Conservation (phyloP, 805 yeast species). For the Saccharomycopsis microspora region DNA sequence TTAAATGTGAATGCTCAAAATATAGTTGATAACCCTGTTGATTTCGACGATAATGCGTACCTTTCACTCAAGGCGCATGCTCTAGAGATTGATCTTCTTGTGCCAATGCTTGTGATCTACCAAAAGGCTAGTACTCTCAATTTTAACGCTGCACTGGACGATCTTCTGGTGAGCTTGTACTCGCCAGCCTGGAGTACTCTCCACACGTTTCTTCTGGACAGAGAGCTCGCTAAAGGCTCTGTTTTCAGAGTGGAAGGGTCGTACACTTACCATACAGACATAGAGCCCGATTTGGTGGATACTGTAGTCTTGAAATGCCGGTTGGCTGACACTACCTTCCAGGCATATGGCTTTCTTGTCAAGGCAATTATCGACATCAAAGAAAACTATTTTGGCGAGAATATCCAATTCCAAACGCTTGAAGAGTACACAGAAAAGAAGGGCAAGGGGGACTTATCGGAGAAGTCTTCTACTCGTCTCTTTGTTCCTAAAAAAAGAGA, state of each 20-base stretch:
- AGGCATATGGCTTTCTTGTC: conserved; percentile 70
- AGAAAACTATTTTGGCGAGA: conserved; percentile 87
- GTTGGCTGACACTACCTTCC: conserved; percentile 56
- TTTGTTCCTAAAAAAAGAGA: conserved; percentile 4
- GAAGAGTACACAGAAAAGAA: conserved; percentile 55
- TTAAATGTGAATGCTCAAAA: conserved; percentile 81
- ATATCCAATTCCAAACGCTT: conserved; percentile 70
- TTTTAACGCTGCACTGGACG: conserved; percentile 42
- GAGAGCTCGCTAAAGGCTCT: conserved; percentile 55
- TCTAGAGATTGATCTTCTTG: conserved; percentile 31
- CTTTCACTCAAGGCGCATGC: conserved; percentile 59
- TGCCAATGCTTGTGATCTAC: conserved; percentile 52
- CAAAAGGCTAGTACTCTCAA: conserved; percentile 39
- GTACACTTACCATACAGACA: conserved; percentile 45
- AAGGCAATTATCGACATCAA: conserved; percentile 64
- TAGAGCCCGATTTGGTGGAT: conserved; percentile 61
- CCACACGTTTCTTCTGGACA: conserved; percentile 52
- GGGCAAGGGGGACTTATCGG: conserved; percentile 1
- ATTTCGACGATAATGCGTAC: conserved; percentile 69
- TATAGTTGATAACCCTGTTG: conserved; percentile 81
- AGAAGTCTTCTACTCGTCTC: neutral
- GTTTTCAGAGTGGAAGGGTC: conserved; percentile 54
- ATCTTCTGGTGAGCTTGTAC: conserved; percentile 49
- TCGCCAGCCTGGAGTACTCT: conserved; percentile 92
- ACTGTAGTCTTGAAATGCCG: conserved; percentile 51